Percentiles rank a stretch among this genome's conserved stretches.
Evolutionary conservation across 2,329 filamentous ascomycete genomes (phyloP).

Genomic region (Thielaviopsis populi): DNA sequence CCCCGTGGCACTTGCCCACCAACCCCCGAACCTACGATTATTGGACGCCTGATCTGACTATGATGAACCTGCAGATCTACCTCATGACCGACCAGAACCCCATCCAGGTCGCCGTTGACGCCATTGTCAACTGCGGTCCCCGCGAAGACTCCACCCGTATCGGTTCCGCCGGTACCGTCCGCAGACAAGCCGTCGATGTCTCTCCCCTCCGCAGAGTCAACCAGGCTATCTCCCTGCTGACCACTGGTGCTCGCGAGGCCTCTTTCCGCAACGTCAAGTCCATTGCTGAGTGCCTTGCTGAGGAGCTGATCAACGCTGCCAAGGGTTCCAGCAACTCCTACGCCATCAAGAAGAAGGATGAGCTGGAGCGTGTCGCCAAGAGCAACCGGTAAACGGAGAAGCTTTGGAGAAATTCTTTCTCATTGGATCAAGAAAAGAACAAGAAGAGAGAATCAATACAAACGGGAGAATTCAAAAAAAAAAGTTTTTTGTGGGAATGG

Average conservation of each 20-base stretch:
- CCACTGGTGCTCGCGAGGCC: constrained; percentile 96
- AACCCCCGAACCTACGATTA: neutral
- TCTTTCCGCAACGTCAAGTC: constrained; percentile 99
- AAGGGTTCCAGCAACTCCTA: constrained; percentile 99
- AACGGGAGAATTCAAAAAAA: constrained; percentile 18
- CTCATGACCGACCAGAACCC: constrained; percentile 99
- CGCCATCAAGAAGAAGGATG: constrained; percentile 99
- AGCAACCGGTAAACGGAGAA: constrained; percentile 82
- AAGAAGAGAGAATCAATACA: constrained; percentile 19
- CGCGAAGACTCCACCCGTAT: constrained; percentile 99
- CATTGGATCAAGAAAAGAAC: constrained; percentile 22
- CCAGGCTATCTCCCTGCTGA: constrained; percentile 98
- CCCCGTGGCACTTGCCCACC: neutral
- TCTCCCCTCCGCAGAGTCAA: constrained; percentile 98
- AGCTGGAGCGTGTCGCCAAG: constrained; percentile 99
- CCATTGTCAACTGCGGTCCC: constrained; percentile 99
- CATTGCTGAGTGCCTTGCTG: constrained; percentile 97
- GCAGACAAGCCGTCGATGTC: constrained; percentile 99
- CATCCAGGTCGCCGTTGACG: constrained; percentile 97
- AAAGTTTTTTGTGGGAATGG: constrained; percentile 21
- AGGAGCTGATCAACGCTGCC: constrained; percentile 99
- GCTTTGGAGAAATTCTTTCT: constrained; percentile 23
- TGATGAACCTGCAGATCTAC: constrained; percentile 57
- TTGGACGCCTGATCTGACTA: constrained; percentile 22
- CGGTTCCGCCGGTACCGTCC: constrained; percentile 97